Conservation (phyloP, 352 stramenopile species). For the Phytopythium delawarense region DNA sequence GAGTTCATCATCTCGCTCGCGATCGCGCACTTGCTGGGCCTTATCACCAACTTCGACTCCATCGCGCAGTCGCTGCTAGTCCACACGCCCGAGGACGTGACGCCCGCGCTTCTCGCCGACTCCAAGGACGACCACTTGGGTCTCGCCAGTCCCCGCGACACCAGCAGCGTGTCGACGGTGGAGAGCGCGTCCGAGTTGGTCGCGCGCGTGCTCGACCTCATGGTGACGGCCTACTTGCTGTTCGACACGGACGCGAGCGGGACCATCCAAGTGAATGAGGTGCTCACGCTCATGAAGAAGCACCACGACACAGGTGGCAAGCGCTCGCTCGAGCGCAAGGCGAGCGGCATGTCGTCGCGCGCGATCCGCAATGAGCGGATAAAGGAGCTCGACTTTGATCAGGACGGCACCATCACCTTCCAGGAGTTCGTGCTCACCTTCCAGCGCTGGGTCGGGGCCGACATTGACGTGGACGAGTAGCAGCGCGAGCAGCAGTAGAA, state of each 20-base stretch:
- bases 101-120: slow-evolving; percentile 17
- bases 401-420: slow-evolving; percentile 88
- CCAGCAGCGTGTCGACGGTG: slow-evolving; percentile 8
- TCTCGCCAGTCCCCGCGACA: slow-evolving; percentile 11
- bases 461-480: slow-evolving; percentile 30
- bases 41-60: slow-evolving; percentile 74
- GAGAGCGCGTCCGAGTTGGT: slow-evolving; percentile 46
- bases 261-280: slow-evolving; percentile 75
- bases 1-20: slow-evolving; percentile 85
- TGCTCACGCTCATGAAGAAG: slow-evolving; percentile 60
- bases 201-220: slow-evolving; percentile 74
- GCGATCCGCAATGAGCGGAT: slow-evolving; percentile 68
- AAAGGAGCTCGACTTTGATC: slow-evolving; percentile 85
- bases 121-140: not conserved
- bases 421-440: slow-evolving; percentile 89
- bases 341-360: slow-evolving; percentile 55
- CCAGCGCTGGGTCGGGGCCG: slow-evolving; percentile 77
- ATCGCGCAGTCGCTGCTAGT: slow-evolving; percentile 25
- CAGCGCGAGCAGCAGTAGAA: not conserved
- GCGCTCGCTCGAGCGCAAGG: slow-evolving; percentile 41
- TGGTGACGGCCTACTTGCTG: slow-evolving; percentile 78
- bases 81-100: slow-evolving; percentile 35
- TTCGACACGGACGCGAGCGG: slow-evolving; percentile 84
- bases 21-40: slow-evolving; percentile 74
- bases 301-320: slow-evolving; percentile 25